Base-by-base conservation (phyloP, 78 protist species). In the Planoprotostelium fungivorum region DNA sequence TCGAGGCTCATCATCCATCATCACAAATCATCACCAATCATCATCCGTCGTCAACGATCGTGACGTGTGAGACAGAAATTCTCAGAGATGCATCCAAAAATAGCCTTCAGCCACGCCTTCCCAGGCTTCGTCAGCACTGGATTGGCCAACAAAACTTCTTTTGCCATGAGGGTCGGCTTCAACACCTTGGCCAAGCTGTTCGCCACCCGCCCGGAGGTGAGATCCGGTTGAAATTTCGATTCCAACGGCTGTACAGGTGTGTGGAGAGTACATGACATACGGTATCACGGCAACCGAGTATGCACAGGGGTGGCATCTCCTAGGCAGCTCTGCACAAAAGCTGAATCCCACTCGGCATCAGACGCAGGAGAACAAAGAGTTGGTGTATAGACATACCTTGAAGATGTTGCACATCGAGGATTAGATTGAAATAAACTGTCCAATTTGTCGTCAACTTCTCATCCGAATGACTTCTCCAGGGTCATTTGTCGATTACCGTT, bases 111-210 rank as follows among this genome's bases (percentile, higher is more conserved):
- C 25, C 90, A 88, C 34, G 90, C 90, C 0, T 63, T 86, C 83
- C 90, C 90, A 5, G 90, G 90, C n/a, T 73, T 88, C 34, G 90
- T 88, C 87, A 34, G 37, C 35, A 88, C 87, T 35, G 9, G 1
- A 28, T 84, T 85, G 86, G 90, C 86, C 63, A 88, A 73, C 0
- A 86, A 88, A n/a, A n/a, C n/a, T n/a, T n/a, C n/a, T n/a, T 34
- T 34, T 88, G 86, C 90, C 90, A 36, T 34, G 90, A 51, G 16
- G 5, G 16, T 51, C 16, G 73, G n/a, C n/a, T n/a, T n/a, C n/a
- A n/a, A n/a, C n/a, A n/a, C n/a, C n/a, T n/a, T n/a, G n/a, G n/a
- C n/a, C n/a, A n/a, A n/a, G n/a, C n/a, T n/a, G n/a, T n/a, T n/a
- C n/a, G n/a, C n/a, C n/a, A n/a, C n/a, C n/a, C n/a, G n/a, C n/a